A percentile compares a stretch with the other conserved stretches of the same genome.
Evolutionary conservation across 164 flowering plant species (phyloP).

Genomic region (Pachysandra terminalis): DNA sequence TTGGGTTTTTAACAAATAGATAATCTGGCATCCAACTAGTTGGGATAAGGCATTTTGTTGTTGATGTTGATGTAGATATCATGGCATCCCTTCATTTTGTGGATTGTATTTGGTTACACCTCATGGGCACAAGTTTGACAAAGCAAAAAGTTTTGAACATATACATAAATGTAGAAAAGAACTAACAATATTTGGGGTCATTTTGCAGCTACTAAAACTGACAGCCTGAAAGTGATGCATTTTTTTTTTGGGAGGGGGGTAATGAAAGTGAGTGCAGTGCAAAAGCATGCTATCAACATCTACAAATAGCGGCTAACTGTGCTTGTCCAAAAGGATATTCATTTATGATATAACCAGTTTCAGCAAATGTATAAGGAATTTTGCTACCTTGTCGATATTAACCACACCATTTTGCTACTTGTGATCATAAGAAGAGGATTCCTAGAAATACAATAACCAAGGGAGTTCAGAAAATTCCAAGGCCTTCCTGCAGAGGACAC

Average conservation of each 20-base stretch:
- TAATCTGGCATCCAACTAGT: too few relatives aligned
- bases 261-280: neutral
- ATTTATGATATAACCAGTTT: neutral
- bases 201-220: neutral
- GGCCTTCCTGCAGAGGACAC: neutral
- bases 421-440: neutral
- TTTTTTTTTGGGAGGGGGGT: too few relatives aligned
- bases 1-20: neutral
- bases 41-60: too few relatives aligned
- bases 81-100: neutral
- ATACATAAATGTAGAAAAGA: too few relatives aligned
- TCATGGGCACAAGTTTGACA: neutral
- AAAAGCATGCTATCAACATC: neutral
- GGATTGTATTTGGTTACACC: neutral
- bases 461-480: neutral
- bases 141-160: neutral
- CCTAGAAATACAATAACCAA: neutral
- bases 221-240: too few relatives aligned
- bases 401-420: neutral
- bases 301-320: neutral
- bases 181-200: neutral
- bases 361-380: neutral
- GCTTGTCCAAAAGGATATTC: neutral
- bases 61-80: too few relatives aligned
- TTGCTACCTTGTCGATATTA: neutral